Evolutionary conservation across 2,329 filamentous ascomycete species (phyloP).

Genomic region (Venturia nashicola): DNA sequence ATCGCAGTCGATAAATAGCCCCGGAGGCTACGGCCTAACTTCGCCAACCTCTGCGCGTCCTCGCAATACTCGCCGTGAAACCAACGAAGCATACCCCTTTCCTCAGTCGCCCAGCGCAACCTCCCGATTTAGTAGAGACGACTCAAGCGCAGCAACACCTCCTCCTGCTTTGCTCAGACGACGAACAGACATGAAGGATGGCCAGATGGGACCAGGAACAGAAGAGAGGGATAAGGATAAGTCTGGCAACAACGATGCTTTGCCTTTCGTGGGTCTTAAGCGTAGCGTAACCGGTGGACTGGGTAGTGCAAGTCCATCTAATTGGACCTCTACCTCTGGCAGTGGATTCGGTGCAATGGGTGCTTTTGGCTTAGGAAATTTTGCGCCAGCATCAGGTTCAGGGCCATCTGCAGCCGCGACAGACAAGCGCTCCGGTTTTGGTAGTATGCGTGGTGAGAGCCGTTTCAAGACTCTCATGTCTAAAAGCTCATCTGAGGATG

Average conservation of each 20-base stretch:
- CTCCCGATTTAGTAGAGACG: conserved; percentile 50
- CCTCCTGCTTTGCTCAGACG: conserved; percentile 49
- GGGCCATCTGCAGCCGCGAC: conserved; percentile 41
- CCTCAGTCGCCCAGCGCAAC: conserved; percentile 48
- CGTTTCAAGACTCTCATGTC: conserved; percentile 75
- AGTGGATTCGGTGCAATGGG: conserved; percentile 61
- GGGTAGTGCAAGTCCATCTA: conserved; percentile 38
- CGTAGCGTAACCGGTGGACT: conserved; percentile 44
- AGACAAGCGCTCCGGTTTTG: conserved; percentile 61
- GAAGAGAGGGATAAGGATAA: conserved; percentile 41
- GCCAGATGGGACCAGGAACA: conserved; percentile 23
- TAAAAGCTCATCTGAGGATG: conserved; percentile 61
- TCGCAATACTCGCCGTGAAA: conserved; percentile 70
- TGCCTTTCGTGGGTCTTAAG: conserved; percentile 42
- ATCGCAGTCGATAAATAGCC: conserved; percentile 51
- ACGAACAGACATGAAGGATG: conserved; percentile 49
- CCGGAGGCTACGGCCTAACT: conserved; percentile 53
- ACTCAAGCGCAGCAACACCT: conserved; percentile 44
- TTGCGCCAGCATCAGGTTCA: conserved; percentile 50
- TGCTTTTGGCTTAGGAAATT: conserved; percentile 65
- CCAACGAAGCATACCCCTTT: conserved; percentile 55
- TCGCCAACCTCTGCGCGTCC: conserved; percentile 67
- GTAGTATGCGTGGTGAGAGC: conserved; percentile 61
- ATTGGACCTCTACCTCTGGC: conserved; percentile 44
- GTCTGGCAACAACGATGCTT: conserved; percentile 17